Base-by-base conservation (phyloP, 2,329 filamentous ascomycete species). In the Botrytis hyacinthi region DNA sequence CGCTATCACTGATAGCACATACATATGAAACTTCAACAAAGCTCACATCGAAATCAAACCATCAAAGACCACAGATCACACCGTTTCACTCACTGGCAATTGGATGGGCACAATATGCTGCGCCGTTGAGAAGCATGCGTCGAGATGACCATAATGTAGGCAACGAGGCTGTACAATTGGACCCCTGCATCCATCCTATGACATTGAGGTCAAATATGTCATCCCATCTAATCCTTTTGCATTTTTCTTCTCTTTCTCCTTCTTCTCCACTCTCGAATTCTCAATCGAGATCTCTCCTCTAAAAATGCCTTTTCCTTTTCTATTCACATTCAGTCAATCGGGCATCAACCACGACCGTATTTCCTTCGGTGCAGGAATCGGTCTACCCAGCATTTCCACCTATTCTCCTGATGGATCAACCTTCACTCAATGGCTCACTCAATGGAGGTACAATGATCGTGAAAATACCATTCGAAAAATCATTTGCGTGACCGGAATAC, bases 1-100 rank as follows among this genome's bases (percentile, higher is more conserved):
- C 16, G 42, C 42, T 7, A 44, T 1, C 18, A 44, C 42, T 18
- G 18, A 44, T 14, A 44, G 42, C 3, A 42, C 12, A 16, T 42
- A 18, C 42, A 42, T 42, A 42, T 42, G 16, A 42, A 42, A 42
- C 0, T 1, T 42, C 14, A 7, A 42, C 42, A 42, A 18, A 18
- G 1, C 14, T 42, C 4, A 42, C 5, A 18, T 42, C 0, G 1
- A 0, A 44, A 1, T 44, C 42, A 2, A 44, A 7, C 5, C 42
- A 18, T 18, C 16, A 44, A 44, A 44, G 4, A 44, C 16, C 5
- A 44, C 5, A 7, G 42, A 44, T 3, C 7, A 44, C 42, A 44
- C 1, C 42, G 16, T 18, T 18, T 44, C 16, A 44, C 42, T 2
- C 5, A 44, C 42, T 44, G 16, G 16, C 42, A 44, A 44, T 44